Percentiles rank a stretch among this genome's conserved stretches.
phyloP scores from a whole-genome alignment of 495 filamentous ascomycete genomes.

The Daldinia vernicosa region DNA sequence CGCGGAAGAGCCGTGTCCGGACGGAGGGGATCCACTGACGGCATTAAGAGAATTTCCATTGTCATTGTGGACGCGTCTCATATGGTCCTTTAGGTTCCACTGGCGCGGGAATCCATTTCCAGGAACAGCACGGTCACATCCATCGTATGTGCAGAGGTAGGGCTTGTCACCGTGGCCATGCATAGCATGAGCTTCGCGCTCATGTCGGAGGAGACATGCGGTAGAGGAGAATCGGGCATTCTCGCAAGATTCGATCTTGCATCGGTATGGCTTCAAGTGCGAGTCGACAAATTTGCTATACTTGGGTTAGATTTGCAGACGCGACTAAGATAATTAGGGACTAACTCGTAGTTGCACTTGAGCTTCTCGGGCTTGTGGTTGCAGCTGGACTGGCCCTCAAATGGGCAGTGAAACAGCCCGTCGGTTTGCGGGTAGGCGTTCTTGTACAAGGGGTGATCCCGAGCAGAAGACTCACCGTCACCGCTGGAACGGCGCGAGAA shows the following conservation, averaged over 20 bases:
- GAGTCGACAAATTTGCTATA: slow-evolving; percentile 93
- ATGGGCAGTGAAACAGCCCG: slow-evolving; percentile 91
- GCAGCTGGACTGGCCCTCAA: slow-evolving; percentile 77
- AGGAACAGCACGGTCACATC: slow-evolving; percentile 79
- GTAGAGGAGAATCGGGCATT: slow-evolving; percentile 89
- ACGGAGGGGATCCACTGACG: slow-evolving; percentile 47
- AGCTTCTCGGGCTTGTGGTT: slow-evolving; percentile 87
- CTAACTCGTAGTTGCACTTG: slow-evolving; percentile 98
- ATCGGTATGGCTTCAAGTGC: slow-evolving; percentile 91
- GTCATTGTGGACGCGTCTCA: slow-evolving; percentile 91
- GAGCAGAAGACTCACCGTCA: slow-evolving; percentile 67
- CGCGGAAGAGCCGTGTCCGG: slow-evolving; percentile 43
- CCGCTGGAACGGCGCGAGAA: slow-evolving; percentile 58
- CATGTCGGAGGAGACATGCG: slow-evolving; percentile 91
- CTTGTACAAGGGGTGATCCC: slow-evolving; percentile 82
- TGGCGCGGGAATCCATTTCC: slow-evolving; percentile 90
- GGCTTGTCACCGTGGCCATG: slow-evolving; percentile 93
- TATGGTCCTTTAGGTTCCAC: slow-evolving; percentile 95
- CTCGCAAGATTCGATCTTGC: slow-evolving; percentile 80
- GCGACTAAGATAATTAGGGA: slow-evolving; percentile 26
- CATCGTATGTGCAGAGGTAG: slow-evolving; percentile 82
- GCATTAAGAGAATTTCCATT: slow-evolving; percentile 53
- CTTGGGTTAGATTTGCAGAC: slow-evolving; percentile 49
- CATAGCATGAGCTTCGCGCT: slow-evolving; percentile 93
- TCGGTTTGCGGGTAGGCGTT: slow-evolving; percentile 70